Percentiles rank a stretch among this genome's conserved stretches.
These are phyloP conservation scores for Podaxis pistillaris DNA, from an alignment of 768 basidiomycete species.

Conservation along the genomic window DNA sequence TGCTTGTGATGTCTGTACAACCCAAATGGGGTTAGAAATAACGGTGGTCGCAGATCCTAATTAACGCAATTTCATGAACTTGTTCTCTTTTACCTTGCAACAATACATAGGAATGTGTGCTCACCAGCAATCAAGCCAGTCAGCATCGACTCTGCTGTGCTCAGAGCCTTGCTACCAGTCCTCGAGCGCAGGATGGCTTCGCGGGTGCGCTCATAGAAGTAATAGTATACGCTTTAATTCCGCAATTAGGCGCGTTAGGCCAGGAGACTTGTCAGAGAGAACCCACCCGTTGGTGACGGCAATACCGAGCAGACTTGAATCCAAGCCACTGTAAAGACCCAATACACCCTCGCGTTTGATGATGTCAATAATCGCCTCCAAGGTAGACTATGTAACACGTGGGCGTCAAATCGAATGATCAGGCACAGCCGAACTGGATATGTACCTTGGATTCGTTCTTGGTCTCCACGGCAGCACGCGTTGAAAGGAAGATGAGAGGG, in stretches of 20 bases:
- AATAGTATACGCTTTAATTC: conserved; percentile 78
- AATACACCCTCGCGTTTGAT: conserved; percentile 80
- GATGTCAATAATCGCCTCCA: conserved; percentile 68
- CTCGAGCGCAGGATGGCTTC: conserved; percentile 55
- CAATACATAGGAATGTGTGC: conserved; percentile 8
- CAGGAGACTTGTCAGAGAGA: not conserved
- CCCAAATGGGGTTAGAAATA: conserved; percentile 95
- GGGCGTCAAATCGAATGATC: not conserved
- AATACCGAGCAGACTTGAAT: conserved; percentile 84
- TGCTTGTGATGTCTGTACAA: conserved; percentile 88
- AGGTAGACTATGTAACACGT: conserved; percentile 46
- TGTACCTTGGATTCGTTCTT: conserved; percentile 73
- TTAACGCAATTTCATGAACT: not conserved
- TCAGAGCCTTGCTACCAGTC: conserved; percentile 65
- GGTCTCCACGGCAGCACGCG: conserved; percentile 88
- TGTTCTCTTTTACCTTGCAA: conserved; percentile 2
- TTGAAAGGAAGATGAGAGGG: conserved; percentile 90
- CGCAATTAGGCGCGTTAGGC: not conserved
- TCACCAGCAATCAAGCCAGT: conserved; percentile 85
- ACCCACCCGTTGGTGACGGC: conserved; percentile 88
- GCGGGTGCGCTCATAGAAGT: conserved; percentile 79
- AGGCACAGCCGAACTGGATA: not conserved
- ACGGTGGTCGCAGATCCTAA: conserved; percentile 86
- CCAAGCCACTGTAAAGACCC: conserved; percentile 86
- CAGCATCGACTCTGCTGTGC: conserved; percentile 85